phyloP scores from a whole-genome alignment of 306 rosid species.

The Cercis canadensis region DNA sequence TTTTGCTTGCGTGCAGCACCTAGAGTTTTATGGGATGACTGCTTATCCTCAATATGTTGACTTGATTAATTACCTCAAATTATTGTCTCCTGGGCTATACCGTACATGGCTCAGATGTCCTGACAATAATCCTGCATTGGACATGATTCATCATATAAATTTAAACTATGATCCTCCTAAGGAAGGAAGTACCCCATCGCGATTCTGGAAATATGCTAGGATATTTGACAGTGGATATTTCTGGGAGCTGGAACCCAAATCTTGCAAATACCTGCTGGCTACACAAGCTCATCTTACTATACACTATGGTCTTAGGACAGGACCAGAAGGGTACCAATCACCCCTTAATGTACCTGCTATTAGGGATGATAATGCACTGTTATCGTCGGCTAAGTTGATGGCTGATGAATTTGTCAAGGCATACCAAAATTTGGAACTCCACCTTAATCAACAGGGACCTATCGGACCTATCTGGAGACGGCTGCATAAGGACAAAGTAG shows the following conservation, averaged over 20 bases:
- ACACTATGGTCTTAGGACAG: background rate
- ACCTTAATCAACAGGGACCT: background rate
- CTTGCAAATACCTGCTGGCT: background rate
- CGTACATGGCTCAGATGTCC: background rate
- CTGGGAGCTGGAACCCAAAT: background rate
- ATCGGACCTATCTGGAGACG: background rate
- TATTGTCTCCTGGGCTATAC: background rate
- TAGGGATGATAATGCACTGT: background rate
- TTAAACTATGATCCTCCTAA: background rate
- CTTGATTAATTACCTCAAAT: background rate
- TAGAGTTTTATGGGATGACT: background rate
- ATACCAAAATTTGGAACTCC: background rate
- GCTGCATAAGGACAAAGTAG: background rate
- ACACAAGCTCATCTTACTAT: background rate
- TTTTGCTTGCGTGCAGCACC: background rate
- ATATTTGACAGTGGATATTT: background rate
- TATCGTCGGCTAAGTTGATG: conserved; percentile 5
- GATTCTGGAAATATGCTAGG: conserved; percentile 5
- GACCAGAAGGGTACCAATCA: background rate
- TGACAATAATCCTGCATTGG: background rate
- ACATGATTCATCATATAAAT: background rate
- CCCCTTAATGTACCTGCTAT: background rate
- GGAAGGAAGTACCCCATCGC: background rate
- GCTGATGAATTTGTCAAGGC: background rate
- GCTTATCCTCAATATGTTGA: background rate